Evolutionary conservation across 2,329 filamentous ascomycete genomes (phyloP).

Genomic region (Verticillium nonalfalfae): DNA sequence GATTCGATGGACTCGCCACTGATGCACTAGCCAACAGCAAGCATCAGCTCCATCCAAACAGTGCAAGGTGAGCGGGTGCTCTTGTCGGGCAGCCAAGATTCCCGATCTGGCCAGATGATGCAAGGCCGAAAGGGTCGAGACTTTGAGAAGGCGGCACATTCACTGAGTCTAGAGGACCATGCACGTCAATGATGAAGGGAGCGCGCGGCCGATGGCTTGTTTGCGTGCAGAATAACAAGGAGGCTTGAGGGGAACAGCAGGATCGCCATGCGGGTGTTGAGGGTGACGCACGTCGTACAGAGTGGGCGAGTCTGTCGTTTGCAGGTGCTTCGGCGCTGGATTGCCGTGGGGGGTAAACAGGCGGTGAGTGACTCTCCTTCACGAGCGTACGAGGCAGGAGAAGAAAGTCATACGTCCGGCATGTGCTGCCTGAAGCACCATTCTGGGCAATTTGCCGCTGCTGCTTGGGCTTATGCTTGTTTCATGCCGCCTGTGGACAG

Average conservation of each 20-base stretch:
- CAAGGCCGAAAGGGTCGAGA: background rate
- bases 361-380: background rate
- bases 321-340: background rate
- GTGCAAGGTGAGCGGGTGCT: background rate
- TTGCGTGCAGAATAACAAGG: background rate
- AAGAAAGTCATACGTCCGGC: background rate
- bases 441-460: background rate
- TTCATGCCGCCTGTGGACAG: background rate
- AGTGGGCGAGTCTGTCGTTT: background rate
- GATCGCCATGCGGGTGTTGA: background rate
- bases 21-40: conserved; percentile 11
- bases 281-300: background rate
- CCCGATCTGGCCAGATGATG: background rate
- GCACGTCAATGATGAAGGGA: background rate
- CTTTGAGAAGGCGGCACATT: background rate
- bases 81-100: background rate
- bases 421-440: background rate
- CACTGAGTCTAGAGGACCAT: background rate
- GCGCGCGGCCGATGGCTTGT: background rate
- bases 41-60: background rate
- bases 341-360: background rate
- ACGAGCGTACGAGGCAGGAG: background rate
- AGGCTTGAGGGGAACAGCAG: background rate
- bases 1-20: conserved; percentile 48
- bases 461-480: background rate